These are phyloP conservation scores for Ceriops zippeliana DNA, from an alignment of 345 rosid species.

Conservation along the genomic window DNA sequence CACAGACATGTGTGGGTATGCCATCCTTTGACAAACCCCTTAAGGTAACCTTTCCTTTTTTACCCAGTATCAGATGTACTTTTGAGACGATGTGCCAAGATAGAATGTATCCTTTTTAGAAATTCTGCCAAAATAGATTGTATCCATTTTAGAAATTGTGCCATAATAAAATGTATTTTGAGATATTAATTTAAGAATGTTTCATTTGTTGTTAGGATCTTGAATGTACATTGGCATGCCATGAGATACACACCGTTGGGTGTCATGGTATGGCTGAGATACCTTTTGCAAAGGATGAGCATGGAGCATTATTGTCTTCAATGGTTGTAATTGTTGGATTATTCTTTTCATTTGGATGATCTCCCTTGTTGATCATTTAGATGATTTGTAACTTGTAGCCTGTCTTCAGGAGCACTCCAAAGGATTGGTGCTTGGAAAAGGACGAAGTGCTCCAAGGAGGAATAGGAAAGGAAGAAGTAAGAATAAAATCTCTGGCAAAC, in stretches of 20 bases:
- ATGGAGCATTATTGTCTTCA: conserved; percentile 26
- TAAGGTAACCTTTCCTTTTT: conserved; percentile 46
- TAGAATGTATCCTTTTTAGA: neutral
- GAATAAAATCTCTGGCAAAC: conserved; percentile 36
- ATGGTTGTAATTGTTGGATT: conserved; percentile 40
- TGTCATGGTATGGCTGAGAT: conserved; percentile 34
- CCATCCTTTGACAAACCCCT: conserved; percentile 24
- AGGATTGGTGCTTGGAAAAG: conserved; percentile 45
- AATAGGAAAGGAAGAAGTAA: conserved; percentile 61
- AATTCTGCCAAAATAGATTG: neutral
- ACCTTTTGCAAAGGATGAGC: conserved; percentile 32
- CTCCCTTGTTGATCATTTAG: conserved; percentile 24
- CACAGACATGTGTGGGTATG: conserved; percentile 26
- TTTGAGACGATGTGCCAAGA: neutral
- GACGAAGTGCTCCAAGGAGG: conserved; percentile 47
- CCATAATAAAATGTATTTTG: neutral
- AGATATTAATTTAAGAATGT: conserved; percentile 13
- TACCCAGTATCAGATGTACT: conserved; percentile 2
- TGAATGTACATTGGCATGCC: conserved; percentile 14
- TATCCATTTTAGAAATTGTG: neutral
- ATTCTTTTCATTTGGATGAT: conserved; percentile 22
- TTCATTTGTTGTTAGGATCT: conserved; percentile 37
- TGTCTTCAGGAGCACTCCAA: conserved; percentile 65
- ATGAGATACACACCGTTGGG: conserved; percentile 34
- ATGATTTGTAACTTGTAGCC: conserved; percentile 42